Evolutionary conservation across 768 basidiomycete genomes (phyloP).

Genomic region (Trametes maxima): DNA sequence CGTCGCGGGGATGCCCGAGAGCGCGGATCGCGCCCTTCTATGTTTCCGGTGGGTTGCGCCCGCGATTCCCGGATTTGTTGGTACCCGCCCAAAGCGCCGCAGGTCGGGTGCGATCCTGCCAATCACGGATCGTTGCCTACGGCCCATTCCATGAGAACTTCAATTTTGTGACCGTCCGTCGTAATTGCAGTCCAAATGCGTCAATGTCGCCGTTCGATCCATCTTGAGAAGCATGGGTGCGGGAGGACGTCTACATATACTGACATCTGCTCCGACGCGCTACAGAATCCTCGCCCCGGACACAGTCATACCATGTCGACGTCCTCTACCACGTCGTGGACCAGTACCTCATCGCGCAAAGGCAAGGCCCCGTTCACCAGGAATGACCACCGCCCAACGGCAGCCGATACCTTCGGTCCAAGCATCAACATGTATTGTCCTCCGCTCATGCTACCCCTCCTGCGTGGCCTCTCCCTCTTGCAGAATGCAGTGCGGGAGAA

Average conservation of each 20-base stretch:
- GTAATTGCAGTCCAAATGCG: no score
- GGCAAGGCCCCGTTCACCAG: constrained; percentile 35
- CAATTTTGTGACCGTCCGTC: background rate
- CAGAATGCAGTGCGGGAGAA: constrained; percentile 83
- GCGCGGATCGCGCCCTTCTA: no score
- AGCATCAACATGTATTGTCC: constrained; percentile 65
- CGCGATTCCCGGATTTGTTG: no score
- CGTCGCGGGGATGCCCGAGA: no score
- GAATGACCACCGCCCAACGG: constrained; percentile 47
- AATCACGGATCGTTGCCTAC: no score
- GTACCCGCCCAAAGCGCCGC: no score
- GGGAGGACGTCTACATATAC: background rate
- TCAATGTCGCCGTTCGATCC: background rate
- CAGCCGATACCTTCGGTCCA: constrained; percentile 47
- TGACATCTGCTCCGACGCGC: background rate
- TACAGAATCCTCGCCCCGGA: constrained; percentile 38
- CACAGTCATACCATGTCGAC: constrained; percentile 56
- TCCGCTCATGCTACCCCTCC: constrained; percentile 78
- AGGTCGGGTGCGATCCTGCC: no score
- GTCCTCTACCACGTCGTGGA: constrained; percentile 57
- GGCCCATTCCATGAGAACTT: no score
- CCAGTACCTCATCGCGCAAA: constrained; percentile 40
- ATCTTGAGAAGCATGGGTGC: background rate
- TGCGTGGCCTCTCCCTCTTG: constrained; percentile 83
- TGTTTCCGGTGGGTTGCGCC: no score